Conservation (phyloP, 2,329 filamentous ascomycete species). For the Byssothecium circinans region DNA sequence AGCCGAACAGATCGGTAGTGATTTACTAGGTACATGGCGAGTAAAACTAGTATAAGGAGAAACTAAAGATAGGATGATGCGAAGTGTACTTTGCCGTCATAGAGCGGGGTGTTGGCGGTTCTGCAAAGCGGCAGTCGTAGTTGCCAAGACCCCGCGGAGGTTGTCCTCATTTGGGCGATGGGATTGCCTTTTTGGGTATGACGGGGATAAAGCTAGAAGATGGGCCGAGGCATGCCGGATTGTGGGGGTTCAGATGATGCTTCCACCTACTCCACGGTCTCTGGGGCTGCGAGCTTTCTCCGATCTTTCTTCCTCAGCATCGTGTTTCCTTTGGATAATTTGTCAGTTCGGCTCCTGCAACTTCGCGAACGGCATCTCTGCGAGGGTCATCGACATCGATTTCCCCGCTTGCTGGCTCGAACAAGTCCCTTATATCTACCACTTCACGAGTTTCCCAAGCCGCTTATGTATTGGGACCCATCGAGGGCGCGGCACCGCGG, state of each 20-base stretch:
- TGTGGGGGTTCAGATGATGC: not conserved
- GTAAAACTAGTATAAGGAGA: too few species aligned
- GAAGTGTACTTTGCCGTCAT: conserved; percentile 14
- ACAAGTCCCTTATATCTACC: too few species aligned
- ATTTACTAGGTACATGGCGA: conserved; percentile 11
- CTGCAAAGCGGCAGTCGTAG: conserved; percentile 18
- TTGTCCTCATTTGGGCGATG: too few species aligned
- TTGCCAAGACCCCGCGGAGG: not conserved
- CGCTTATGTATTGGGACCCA: too few species aligned
- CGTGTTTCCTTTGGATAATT: too few species aligned
- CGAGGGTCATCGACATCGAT: too few species aligned
- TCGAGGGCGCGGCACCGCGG: too few species aligned
- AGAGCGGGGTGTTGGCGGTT: conserved; percentile 16
- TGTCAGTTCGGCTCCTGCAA: too few species aligned
- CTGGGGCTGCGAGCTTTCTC: conserved; percentile 1
- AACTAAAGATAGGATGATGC: not conserved
- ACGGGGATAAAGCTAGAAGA: not conserved
- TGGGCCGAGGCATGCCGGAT: not conserved
- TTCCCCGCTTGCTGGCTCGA: too few species aligned
- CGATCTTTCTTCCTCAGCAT: too few species aligned
- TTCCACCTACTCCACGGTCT: not conserved
- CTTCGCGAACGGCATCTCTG: too few species aligned
- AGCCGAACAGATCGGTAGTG: conserved; percentile 21
- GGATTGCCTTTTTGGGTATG: not conserved
- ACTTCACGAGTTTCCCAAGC: too few species aligned